Evolutionary conservation across 2,329 filamentous ascomycete species (phyloP).

Genomic region (Hirsutella minnesotensis): DNA sequence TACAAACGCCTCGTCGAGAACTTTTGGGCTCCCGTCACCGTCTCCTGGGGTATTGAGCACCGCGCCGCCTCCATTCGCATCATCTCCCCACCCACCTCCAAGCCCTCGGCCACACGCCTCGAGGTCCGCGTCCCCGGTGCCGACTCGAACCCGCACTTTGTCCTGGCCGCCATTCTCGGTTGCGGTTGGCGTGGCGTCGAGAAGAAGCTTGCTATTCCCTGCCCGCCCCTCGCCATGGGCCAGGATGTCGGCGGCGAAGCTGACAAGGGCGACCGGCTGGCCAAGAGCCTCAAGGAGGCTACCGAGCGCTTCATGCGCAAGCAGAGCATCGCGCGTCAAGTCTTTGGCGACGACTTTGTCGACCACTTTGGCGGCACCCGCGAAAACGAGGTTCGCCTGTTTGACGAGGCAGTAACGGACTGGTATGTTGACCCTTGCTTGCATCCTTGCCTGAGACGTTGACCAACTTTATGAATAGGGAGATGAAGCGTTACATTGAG

Average conservation of each 20-base stretch:
- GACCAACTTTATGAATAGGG: constrained; percentile 34
- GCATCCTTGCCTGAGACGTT: not conserved
- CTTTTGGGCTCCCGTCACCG: constrained; percentile 96
- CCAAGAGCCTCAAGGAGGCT: constrained; percentile 77
- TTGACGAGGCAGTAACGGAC: constrained; percentile 94
- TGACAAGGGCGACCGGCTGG: constrained; percentile 66
- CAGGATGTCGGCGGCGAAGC: constrained; percentile 63
- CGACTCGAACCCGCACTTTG: constrained; percentile 80
- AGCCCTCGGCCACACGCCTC: constrained; percentile 76
- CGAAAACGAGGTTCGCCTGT: constrained; percentile 80
- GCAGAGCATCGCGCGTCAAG: constrained; percentile 81
- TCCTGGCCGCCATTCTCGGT: constrained; percentile 75
- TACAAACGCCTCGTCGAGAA: constrained; percentile 98
- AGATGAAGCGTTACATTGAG: constrained; percentile 53
- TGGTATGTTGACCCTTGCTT: constrained; percentile 50
- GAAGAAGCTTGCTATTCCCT: constrained; percentile 75
- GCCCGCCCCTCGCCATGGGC: constrained; percentile 74
- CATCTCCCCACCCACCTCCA: constrained; percentile 78
- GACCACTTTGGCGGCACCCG: constrained; percentile 89
- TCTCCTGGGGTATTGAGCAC: constrained; percentile 94
- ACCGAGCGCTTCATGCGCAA: constrained; percentile 64
- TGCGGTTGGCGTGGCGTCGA: constrained; percentile 86
- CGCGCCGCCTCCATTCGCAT: constrained; percentile 83
- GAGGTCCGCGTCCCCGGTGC: constrained; percentile 92
- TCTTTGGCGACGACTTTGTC: constrained; percentile 90